Percentiles rank a stretch among this genome's conserved stretches.
Evolutionary conservation across 768 basidiomycete genomes (phyloP).

Genomic region (Hydnum rufescens): DNA sequence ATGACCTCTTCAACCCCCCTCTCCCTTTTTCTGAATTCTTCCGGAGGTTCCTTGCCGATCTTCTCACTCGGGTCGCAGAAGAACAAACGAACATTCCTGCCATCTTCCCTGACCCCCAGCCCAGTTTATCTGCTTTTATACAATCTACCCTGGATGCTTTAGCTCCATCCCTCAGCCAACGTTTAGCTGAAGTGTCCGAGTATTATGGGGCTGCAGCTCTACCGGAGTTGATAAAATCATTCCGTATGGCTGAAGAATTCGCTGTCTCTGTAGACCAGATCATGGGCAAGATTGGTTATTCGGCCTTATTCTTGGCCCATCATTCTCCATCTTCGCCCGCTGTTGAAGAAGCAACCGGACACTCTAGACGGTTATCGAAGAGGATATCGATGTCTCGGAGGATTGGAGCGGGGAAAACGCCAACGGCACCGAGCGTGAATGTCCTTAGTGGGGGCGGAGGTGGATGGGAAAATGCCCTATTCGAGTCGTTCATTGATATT

Average conservation of each 20-base stretch:
- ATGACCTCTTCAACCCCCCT: constrained; percentile 15
- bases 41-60: constrained; percentile 48
- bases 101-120: constrained; percentile 74
- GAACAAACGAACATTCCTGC: constrained; percentile 57
- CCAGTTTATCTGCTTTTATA: constrained; percentile 62
- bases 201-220: constrained; percentile 44
- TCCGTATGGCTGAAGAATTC: constrained; percentile 68
- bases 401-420: constrained; percentile 13
- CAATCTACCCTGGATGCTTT: constrained; percentile 61
- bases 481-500: constrained; percentile 84
- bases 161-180: constrained; percentile 62
- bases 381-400: constrained; percentile 18
- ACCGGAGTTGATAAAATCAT: constrained; percentile 46
- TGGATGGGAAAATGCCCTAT: constrained; percentile 74
- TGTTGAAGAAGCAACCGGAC: constrained; percentile 8
- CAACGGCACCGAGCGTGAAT: constrained; percentile 12
- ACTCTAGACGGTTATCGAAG: constrained; percentile 13
- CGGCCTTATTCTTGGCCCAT: constrained; percentile 16
- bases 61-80: constrained; percentile 41
- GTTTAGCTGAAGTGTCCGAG: constrained; percentile 49
- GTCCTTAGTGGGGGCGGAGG: constrained; percentile 21
- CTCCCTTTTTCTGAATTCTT: constrained; percentile 43
- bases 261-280: constrained; percentile 51
- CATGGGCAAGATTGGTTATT: constrained; percentile 43
- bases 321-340: constrained; percentile 10